phyloP scores from a whole-genome alignment of 768 basidiomycete species.

The Imleria badia region DNA sequence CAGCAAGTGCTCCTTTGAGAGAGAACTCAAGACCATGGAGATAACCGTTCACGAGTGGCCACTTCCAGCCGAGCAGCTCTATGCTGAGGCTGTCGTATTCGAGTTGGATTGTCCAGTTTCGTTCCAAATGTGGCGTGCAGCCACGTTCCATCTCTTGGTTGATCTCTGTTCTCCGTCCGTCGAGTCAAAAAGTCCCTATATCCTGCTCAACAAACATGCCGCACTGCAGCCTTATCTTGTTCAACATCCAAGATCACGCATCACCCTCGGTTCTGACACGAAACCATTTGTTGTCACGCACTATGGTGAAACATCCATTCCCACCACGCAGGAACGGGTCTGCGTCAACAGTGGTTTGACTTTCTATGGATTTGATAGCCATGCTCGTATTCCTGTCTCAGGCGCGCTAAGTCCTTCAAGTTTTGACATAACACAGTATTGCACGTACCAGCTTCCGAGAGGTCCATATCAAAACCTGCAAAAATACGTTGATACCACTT shows the following conservation, averaged over 20 bases:
- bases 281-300: conserved; percentile 19
- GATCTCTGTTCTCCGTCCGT: conserved; percentile 31
- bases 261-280: conserved; percentile 22
- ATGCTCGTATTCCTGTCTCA: conserved; percentile 11
- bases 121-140: conserved; percentile 44
- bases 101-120: conserved; percentile 40
- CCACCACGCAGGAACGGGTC: conserved; percentile 10
- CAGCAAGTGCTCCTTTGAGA: conserved; percentile 33
- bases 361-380: conserved; percentile 31
- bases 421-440: conserved; percentile 20
- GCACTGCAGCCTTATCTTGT: conserved; percentile 10
- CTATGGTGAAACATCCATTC: conserved; percentile 13
- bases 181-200: conserved; percentile 7
- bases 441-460: conserved; percentile 33
- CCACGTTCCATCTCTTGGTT: conserved; percentile 40
- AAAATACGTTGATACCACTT: conserved; percentile 34
- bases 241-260: conserved; percentile 16
- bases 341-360: conserved; percentile 37
- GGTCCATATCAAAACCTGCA: conserved; percentile 38
- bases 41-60: conserved; percentile 50
- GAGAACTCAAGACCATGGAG: conserved; percentile 14
- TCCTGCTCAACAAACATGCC: conserved; percentile 10
- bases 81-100: conserved; percentile 38
- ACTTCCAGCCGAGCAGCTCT: conserved; percentile 30
- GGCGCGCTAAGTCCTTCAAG: conserved; percentile 9